Conservation (phyloP, 371 early-diverging fungal species). For the Rhizopus stolonifer region DNA sequence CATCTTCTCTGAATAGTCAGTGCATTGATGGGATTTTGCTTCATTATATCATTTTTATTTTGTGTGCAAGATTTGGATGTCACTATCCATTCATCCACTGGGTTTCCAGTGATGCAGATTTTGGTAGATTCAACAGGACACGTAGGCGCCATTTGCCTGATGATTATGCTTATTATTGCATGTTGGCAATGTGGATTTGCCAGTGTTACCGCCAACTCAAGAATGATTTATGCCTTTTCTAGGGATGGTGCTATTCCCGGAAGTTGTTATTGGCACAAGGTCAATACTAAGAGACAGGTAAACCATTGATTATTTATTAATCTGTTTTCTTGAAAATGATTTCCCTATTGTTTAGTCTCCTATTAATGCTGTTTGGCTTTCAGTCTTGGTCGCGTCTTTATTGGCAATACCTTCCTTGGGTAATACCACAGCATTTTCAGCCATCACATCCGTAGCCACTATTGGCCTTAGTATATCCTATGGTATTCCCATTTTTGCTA, state of each 20-base stretch:
- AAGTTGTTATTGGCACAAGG: slow-evolving; percentile 36
- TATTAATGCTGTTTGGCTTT: slow-evolving; percentile 57
- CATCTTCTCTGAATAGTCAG: slow-evolving; percentile 23
- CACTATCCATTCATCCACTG: slow-evolving; percentile 39
- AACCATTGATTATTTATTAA: slow-evolving; percentile 25
- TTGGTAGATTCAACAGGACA: slow-evolving; percentile 52
- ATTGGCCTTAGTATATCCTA: slow-evolving; percentile 70
- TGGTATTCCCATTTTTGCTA: slow-evolving; percentile 38
- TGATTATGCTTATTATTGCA: slow-evolving; percentile 56
- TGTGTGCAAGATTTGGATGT: slow-evolving; percentile 44
- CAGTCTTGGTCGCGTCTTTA: slow-evolving; percentile 45
- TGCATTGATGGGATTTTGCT: slow-evolving; percentile 38
- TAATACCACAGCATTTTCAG: slow-evolving; percentile 50
- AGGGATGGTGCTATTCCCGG: slow-evolving; percentile 71
- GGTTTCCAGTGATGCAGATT: slow-evolving; percentile 51
- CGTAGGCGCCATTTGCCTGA: slow-evolving; percentile 48
- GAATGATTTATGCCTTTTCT: slow-evolving; percentile 75
- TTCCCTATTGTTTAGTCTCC: slow-evolving; percentile 39
- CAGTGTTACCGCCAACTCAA: slow-evolving; percentile 60
- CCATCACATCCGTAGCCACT: slow-evolving; percentile 65
- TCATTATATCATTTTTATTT: slow-evolving; percentile 41
- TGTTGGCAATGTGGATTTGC: slow-evolving; percentile 61
- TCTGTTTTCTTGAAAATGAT: slow-evolving; percentile 2
- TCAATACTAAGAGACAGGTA: slow-evolving; percentile 43
- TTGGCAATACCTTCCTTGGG: slow-evolving; percentile 45